Percentiles rank a stretch among this genome's conserved stretches.
phyloP scores from a whole-genome alignment of 108 stramenopile genomes.

The Stephanodiscus minutulus region DNA sequence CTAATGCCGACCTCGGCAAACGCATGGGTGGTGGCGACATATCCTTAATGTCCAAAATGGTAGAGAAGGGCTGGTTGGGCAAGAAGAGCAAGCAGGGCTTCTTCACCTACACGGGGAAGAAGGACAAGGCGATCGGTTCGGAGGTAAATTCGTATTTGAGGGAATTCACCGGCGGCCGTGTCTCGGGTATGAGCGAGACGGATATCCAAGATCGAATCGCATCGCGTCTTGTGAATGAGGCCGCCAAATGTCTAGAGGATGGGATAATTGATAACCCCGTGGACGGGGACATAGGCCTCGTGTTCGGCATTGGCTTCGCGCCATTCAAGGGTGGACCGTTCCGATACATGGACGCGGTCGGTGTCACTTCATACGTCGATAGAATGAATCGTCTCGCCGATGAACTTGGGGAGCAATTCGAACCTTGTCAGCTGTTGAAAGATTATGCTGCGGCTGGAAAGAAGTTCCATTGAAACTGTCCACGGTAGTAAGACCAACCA shows the following conservation, averaged over 20 bases:
- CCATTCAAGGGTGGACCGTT: slow-evolving; percentile 99
- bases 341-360: slow-evolving; percentile 93
- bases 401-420: slow-evolving; percentile 95
- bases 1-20: slow-evolving; percentile 92
- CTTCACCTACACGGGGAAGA: slow-evolving; percentile 92
- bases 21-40: slow-evolving; percentile 96
- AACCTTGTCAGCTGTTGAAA: slow-evolving; percentile 94
- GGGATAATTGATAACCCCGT: slow-evolving; percentile 96
- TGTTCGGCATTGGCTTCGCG: slow-evolving; percentile 99
- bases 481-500: too few species aligned
- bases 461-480: slow-evolving; percentile 81
- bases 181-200: slow-evolving; percentile 66
- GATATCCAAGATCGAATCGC: slow-evolving; percentile 97
- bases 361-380: slow-evolving; percentile 85
- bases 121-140: slow-evolving; percentile 83
- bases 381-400: slow-evolving; percentile 95
- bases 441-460: slow-evolving; percentile 94
- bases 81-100: slow-evolving; percentile 97
- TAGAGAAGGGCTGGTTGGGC: slow-evolving; percentile 95
- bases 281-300: slow-evolving; percentile 97
- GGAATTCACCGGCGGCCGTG: slow-evolving; percentile 62
- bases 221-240: slow-evolving; percentile 96
- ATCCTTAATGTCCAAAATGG: slow-evolving; percentile 89
- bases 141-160: slow-evolving; percentile 80
- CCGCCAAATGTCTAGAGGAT: slow-evolving; percentile 97